Percentiles rank a stretch among this genome's conserved stretches.
phyloP scores from a whole-genome alignment of 441 rosid genomes.

The Euphorbia corollata region DNA sequence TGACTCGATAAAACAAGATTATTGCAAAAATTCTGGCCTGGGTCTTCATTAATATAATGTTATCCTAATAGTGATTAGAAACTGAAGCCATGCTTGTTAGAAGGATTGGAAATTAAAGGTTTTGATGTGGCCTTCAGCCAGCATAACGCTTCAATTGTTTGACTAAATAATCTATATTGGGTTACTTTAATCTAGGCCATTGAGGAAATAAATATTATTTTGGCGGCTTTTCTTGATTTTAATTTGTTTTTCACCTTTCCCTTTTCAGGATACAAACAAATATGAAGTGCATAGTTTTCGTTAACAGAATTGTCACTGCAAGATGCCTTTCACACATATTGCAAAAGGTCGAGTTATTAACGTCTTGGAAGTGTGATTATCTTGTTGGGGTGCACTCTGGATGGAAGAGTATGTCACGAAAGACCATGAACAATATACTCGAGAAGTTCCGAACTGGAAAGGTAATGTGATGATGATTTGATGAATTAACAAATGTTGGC shows the following conservation, averaged over 20 bases:
- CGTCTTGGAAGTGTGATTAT: conserved; percentile 80
- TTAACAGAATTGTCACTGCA: conserved; percentile 84
- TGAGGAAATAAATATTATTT: background rate
- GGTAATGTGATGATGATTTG: conserved; percentile 36
- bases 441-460: conserved; percentile 71
- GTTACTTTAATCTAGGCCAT: background rate
- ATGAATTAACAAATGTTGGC: background rate
- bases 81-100: background rate
- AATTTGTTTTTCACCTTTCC: conserved; percentile 17
- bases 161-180: background rate
- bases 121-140: background rate
- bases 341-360: conserved; percentile 52
- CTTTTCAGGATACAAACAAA: conserved; percentile 58
- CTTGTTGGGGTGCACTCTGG: conserved; percentile 91
- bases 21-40: too few relatives aligned
- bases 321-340: conserved; percentile 67
- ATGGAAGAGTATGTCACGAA: conserved; percentile 71
- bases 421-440: conserved; percentile 56
- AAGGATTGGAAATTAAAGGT: background rate
- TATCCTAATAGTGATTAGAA: background rate
- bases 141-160: background rate
- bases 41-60: background rate
- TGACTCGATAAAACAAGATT: too few relatives aligned
- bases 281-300: conserved; percentile 88
- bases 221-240: background rate